Evolutionary conservation across 2,329 filamentous ascomycete genomes (phyloP), one percentile per base, ranked within the genome.

Genomic region (Penicillium sp.): DNA sequence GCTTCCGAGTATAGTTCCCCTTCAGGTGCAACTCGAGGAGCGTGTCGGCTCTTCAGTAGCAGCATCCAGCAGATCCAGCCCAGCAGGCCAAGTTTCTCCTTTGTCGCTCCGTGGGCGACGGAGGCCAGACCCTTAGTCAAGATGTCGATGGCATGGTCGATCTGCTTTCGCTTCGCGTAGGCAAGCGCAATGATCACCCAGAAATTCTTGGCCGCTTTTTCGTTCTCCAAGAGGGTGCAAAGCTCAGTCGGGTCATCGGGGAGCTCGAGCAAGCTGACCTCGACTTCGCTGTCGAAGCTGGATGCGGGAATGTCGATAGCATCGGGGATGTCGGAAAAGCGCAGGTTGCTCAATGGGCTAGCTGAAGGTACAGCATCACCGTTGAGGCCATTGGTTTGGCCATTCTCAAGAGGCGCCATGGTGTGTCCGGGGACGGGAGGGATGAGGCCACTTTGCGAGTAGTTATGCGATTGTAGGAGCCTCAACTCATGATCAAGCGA

Each of bases 181-280:
- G 93, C 93, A 58, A 97, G 83, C 42, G 95, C 90, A 65, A 97
- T 94, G n/a, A 91, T 93, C 82, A 99, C 93, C 95, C 95, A 99
- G 67, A 95, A 95, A 52, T 88, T 91, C 69, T 93, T 92, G 38
- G 91, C 89, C 17, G 92, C 93, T 70, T 89, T 87, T 75, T 99
- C 95, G 71, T 94, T 96, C 78, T 99, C 93, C 62, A 99, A 86
- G 50, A 99, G 84, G 31, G 91, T 94, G 75, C 94, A 99, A 6
- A 99, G 84, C 78, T 99, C 94, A 47, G 90, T 96, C 21, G 91
- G 91, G 72, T 97, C 94, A 73, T 97, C 94, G 60, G 93, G 86
- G 40, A 97, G 86, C 64, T 93, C 91, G 72, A 93, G 89, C 54
- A 97, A 86, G 72, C 95, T 91, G 69, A 99, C 91, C 78, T 97